Conservation (phyloP, 1,139 yeast species). For the Casaregolazyma suthepensis region DNA sequence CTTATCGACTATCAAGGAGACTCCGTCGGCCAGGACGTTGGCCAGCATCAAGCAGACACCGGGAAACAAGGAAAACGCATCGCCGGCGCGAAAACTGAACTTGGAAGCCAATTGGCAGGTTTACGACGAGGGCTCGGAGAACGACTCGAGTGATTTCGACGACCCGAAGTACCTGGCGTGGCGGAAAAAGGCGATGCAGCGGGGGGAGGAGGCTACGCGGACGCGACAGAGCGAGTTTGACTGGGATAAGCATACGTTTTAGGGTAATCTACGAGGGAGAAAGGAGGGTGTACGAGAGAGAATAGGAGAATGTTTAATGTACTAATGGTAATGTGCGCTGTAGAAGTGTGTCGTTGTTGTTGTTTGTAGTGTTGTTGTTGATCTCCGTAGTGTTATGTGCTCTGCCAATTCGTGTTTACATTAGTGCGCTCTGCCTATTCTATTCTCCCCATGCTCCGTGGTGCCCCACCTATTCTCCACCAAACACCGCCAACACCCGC, state of each 20-base stretch:
- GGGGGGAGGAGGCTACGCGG: constrained; percentile 11
- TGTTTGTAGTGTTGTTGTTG: too few species aligned
- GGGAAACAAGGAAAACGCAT: constrained; percentile 9
- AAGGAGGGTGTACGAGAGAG: too few species aligned
- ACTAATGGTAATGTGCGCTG: not conserved
- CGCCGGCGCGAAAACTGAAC: not conserved
- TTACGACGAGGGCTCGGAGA: constrained; percentile 24
- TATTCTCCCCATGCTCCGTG: too few species aligned
- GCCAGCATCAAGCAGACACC: constrained; percentile 12
- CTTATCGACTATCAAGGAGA: not conserved
- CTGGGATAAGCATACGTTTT: constrained; percentile 29
- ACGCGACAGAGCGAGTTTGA: constrained; percentile 25
- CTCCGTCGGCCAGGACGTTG: constrained; percentile 5
- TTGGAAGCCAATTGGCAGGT: constrained; percentile 19
- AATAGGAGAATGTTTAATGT: too few species aligned
- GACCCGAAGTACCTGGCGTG: constrained; percentile 18
- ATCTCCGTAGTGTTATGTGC: too few species aligned
- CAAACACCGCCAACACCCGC: not conserved
- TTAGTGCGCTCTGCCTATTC: too few species aligned
- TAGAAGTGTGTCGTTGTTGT: too few species aligned
- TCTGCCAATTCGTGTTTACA: too few species aligned
- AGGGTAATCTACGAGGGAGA: not conserved
- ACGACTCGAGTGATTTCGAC: constrained; percentile 21
- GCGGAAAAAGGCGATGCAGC: constrained; percentile 20
- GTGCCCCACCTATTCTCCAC: not conserved